phyloP scores from a whole-genome alignment of 768 basidiomycete genomes.

The Rhodotorula taiwanensis region DNA sequence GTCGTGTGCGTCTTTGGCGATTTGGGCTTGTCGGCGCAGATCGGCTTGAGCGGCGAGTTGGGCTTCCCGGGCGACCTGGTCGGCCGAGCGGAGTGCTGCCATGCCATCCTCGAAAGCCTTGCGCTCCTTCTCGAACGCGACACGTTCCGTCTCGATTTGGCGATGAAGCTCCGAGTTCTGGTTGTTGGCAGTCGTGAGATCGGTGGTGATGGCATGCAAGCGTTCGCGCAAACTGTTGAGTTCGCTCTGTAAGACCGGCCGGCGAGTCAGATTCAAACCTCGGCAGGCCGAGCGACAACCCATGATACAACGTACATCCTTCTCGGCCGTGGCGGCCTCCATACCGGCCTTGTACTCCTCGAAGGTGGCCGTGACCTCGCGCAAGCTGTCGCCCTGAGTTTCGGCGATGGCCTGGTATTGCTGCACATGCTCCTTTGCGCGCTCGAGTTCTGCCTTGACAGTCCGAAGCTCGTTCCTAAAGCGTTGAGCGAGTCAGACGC shows the following conservation, averaged over 20 bases:
- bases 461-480: conserved; percentile 66
- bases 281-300: no score
- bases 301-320: conserved; percentile 53
- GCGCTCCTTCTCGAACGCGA: conserved; percentile 69
- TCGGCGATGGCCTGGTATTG: conserved; percentile 82
- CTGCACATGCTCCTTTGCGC: conserved; percentile 64
- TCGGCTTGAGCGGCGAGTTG: conserved; percentile 53
- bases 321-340: conserved; percentile 60
- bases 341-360: conserved; percentile 72
- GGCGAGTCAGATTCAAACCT: background rate
- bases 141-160: conserved; percentile 61
- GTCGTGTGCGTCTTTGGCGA: conserved; percentile 69
- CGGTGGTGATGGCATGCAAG: conserved; percentile 54
- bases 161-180: conserved; percentile 59
- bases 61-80: conserved; percentile 60
- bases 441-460: conserved; percentile 65
- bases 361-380: conserved; percentile 61
- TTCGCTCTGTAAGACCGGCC: conserved; percentile 55
- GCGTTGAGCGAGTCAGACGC: conserved; percentile 3
- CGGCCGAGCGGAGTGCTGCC: conserved; percentile 68
- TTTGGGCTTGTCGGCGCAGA: conserved; percentile 59
- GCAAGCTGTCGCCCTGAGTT: conserved; percentile 69
- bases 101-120: conserved; percentile 74
- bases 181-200: conserved; percentile 51
- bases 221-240: conserved; percentile 59